Evolutionary conservation across 768 basidiomycete genomes (phyloP), one percentile per base, ranked within the genome.

Genomic region (Clathrus columnatus): DNA sequence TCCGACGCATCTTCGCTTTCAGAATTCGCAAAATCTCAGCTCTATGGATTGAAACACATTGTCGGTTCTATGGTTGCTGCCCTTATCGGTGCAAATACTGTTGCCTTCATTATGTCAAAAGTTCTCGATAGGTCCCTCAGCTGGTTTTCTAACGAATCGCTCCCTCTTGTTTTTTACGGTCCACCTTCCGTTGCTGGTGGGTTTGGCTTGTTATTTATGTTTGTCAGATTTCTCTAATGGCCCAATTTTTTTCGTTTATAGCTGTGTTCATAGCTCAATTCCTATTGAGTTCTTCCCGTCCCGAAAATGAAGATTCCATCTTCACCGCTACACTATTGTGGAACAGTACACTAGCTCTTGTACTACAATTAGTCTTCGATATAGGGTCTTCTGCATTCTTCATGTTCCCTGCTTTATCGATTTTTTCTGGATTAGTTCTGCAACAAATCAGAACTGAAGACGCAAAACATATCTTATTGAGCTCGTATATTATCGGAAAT

Each of bases 81-180:
- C 0, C 28, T 90, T 2, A 50, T 85, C 0, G 71, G 75, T 0
- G 82, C 88, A 0, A 93, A 95, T 60, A 57, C 76, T 0, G 75
- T 88, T 0, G 95, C 94, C 0, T 63, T 81, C 1, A 56, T 89
- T 11, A 85, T 95, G 82, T 67, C 69, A 24, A 64, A 66, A 4
- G 77, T 81, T 0, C 65, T 91, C 20, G 75, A 79, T 7, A 85
- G 80, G 67, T 76, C 80, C 0, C 79, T 95, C 80, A 87, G 87
- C 62, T 97, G 93, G 93, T 96, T 90, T 68, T 73, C 78, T 16
- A 78, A 74, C 42, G 88, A 89, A 58, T 76, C 83, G 60, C 75
- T 76, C 8, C 75, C 79, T 1, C 59, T 94, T 7, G 63, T 76
- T 20, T 68, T 96, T 20, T 98, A 90, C 63, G 87, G 77, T 2